These are phyloP conservation scores for Penicillium sp. DNA, from an alignment of 2,329 filamentous ascomycete species.

Conservation along the genomic window DNA sequence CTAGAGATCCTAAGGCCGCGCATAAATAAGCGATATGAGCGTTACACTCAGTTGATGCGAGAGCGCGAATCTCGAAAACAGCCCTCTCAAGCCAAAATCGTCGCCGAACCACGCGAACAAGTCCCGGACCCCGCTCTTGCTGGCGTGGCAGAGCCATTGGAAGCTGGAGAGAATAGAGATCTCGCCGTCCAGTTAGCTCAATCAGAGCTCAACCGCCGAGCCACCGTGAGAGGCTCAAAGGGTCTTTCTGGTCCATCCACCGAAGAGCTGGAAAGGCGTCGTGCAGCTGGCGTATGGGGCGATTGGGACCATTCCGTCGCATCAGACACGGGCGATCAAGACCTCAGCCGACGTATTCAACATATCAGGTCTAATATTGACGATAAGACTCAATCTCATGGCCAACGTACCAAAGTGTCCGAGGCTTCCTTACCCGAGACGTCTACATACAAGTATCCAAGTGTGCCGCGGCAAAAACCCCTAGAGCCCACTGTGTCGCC, in stretches of 20 bases:
- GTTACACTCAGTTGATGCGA: slow-evolving; percentile 58
- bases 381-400: slow-evolving; percentile 14
- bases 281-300: slow-evolving; percentile 55
- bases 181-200: slow-evolving; percentile 75
- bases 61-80: slow-evolving; percentile 47
- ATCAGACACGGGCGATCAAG: slow-evolving; percentile 41
- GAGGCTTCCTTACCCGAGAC: slow-evolving; percentile 16
- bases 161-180: slow-evolving; percentile 69
- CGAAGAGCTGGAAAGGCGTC: slow-evolving; percentile 57
- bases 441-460: slow-evolving; percentile 45
- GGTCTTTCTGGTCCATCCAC: slow-evolving; percentile 45
- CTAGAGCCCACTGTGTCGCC: slow-evolving; percentile 25
- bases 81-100: slow-evolving; percentile 14
- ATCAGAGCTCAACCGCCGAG: slow-evolving; percentile 67
- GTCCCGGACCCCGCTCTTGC: slow-evolving; percentile 59
- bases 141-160: slow-evolving; percentile 60
- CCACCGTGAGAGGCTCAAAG: slow-evolving; percentile 60
- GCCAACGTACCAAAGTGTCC: slow-evolving; percentile 12
- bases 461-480: slow-evolving; percentile 39
- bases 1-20: slow-evolving; percentile 78
- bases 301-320: slow-evolving; percentile 51
- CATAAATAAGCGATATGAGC: slow-evolving; percentile 69
- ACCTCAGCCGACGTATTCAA: slow-evolving; percentile 54
- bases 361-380: slow-evolving; percentile 48
- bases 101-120: slow-evolving; percentile 19